These are phyloP conservation scores for Aureobasidium sp. DNA, from an alignment of 2,329 filamentous ascomycete species.

Conservation along the genomic window DNA sequence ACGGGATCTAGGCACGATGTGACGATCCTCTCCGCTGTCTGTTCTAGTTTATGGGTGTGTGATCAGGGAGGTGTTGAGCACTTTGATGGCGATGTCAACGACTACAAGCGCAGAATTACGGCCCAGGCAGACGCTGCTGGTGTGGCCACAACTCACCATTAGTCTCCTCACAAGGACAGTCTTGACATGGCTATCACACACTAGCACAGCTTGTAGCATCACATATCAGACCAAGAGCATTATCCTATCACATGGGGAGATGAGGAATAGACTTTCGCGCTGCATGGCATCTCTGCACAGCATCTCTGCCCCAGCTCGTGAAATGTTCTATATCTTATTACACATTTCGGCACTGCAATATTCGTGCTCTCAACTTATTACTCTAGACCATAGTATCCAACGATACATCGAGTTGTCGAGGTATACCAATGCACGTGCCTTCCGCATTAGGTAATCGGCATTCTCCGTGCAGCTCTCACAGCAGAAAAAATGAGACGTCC, in stretches of 20 bases:
- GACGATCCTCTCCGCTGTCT: conserved; percentile 95
- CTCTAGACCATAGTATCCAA: too few species aligned
- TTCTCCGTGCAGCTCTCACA: not conserved
- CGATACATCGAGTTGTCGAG: not conserved
- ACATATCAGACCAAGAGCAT: not conserved
- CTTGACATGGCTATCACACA: not conserved
- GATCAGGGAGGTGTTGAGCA: conserved; percentile 91
- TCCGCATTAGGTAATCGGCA: conserved; percentile 4
- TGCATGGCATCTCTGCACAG: not conserved
- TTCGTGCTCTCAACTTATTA: not conserved
- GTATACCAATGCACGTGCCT: not conserved
- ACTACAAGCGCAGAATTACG: conserved; percentile 94
- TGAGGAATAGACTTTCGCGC: not conserved
- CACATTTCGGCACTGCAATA: not conserved
- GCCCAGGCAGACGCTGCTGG: conserved; percentile 82
- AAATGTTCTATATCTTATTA: not conserved
- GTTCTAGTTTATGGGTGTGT: conserved; percentile 91
- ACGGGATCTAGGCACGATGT: conserved; percentile 68
- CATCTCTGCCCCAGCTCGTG: not conserved
- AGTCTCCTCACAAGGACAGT: not conserved
- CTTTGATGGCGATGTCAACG: conserved; percentile 89
- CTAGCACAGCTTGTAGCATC: not conserved
- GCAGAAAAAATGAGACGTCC: conserved; percentile 5
- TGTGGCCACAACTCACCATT: conserved; percentile 55
- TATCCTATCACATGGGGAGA: not conserved